phyloP scores from a whole-genome alignment of 768 basidiomycete genomes.

The Russula vinacea region DNA sequence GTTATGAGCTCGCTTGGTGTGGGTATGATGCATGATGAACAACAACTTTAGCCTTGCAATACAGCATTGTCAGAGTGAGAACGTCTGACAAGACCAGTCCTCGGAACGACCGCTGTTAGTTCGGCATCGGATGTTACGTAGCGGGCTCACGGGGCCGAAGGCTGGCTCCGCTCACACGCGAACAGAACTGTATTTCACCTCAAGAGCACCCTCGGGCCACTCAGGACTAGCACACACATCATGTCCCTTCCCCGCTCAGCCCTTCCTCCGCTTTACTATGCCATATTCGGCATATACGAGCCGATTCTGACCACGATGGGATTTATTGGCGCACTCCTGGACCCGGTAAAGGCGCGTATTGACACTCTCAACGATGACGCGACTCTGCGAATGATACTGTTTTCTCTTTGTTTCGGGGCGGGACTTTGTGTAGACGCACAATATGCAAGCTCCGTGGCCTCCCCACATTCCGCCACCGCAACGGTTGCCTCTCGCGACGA shows the following conservation, averaged over 20 bases:
- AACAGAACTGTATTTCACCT: too few relatives aligned
- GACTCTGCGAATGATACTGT: not conserved
- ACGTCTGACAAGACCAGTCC: too few relatives aligned
- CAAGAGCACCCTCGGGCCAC: too few relatives aligned
- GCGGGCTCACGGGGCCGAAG: too few relatives aligned
- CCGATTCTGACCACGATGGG: slow-evolving; percentile 63
- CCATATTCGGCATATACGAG: slow-evolving; percentile 71
- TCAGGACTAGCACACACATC: not conserved
- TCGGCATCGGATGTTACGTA: too few relatives aligned
- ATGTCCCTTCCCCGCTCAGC: slow-evolving; percentile 54
- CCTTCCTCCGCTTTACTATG: slow-evolving; percentile 69
- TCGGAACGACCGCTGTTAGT: too few relatives aligned
- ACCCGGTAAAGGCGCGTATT: slow-evolving; percentile 58
- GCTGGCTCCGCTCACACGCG: too few relatives aligned
- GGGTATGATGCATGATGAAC: too few relatives aligned
- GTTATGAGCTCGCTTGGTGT: too few relatives aligned
- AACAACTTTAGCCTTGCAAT: too few relatives aligned
- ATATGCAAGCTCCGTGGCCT: slow-evolving; percentile 75
- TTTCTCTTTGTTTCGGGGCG: not conserved
- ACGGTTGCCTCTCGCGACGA: slow-evolving; percentile 55
- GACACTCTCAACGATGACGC: not conserved
- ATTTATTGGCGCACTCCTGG: slow-evolving; percentile 60
- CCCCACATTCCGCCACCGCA: slow-evolving; percentile 45
- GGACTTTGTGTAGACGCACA: slow-evolving; percentile 51
- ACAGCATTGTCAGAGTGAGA: too few relatives aligned